These are phyloP conservation scores for Galeopsis tetrahit DNA, from an alignment of 257 asterid species.

Conservation along the genomic window DNA sequence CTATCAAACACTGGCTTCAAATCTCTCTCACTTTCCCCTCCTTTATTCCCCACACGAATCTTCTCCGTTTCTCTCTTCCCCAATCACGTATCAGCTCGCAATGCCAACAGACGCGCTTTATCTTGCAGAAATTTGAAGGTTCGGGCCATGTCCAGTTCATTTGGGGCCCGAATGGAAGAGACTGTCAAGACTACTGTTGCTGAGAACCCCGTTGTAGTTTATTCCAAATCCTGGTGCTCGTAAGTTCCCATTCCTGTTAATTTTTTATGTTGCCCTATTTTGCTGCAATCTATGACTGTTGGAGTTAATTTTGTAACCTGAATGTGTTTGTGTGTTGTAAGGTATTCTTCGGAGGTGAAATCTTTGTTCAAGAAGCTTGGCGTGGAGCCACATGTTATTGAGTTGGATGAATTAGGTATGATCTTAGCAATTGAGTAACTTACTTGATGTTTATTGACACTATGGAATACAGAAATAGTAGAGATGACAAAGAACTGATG, in stretches of 20 bases:
- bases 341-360: conserved; percentile 87
- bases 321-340: conserved; percentile 27
- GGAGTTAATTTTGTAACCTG: background rate
- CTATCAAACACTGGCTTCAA: conserved; percentile 35
- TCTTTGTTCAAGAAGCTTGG: conserved; percentile 76
- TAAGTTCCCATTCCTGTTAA: conserved; percentile 40
- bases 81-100: conserved; percentile 21
- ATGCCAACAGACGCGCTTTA: background rate
- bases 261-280: background rate
- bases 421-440: background rate
- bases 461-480: background rate
- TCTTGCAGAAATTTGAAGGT: conserved; percentile 34
- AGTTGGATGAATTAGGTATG: conserved; percentile 63
- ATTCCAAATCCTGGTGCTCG: conserved; percentile 97
- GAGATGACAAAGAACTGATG: too few relatives aligned
- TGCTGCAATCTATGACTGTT: background rate
- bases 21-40: conserved; percentile 31
- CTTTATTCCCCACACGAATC: conserved; percentile 28
- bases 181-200: conserved; percentile 58
- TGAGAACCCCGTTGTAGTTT: conserved; percentile 82
- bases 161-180: conserved; percentile 66
- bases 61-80: conserved; percentile 30
- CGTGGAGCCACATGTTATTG: conserved; percentile 80
- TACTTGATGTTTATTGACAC: background rate
- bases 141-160: conserved; percentile 67